Evolutionary conservation across 371 early-diverging fungal species (phyloP), one percentile per base, ranked within the genome.

Genomic region (Dichotomocladium elegans): DNA sequence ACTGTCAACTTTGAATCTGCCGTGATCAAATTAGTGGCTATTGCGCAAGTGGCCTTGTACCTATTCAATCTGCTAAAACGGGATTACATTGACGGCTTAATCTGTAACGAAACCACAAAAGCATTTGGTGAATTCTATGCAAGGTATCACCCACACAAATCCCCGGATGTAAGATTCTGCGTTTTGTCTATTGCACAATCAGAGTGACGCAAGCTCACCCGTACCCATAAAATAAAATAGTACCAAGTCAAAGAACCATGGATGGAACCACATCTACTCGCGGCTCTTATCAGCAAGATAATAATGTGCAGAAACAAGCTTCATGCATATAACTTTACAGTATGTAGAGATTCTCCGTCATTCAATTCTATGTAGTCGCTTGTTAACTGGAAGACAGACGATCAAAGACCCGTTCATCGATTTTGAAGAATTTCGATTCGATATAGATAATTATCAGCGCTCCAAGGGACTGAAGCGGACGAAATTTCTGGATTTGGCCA

Each of bases 381-480:
- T n/a, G n/a, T n/a, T n/a, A n/a, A n/a, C n/a, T n/a, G n/a, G 26
- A 31, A 21, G 35, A 15, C 47, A 57, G 63, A 58, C 83, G 35
- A 70, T 83, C 21, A 86, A 86, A 57, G 84, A 86, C 47, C 86
- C 86, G 8, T 82, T 86, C 57, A 57, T 65, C 1, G 86, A 86
- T n/a, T 74, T 72, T 5, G 77, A 70, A 17, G 46, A 63, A 2
- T 81, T 86, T 56, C 49, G 75, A 11, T 64, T 40, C 15, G 79
- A 79, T 15, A 76, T 86, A 41, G 75, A 64, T 30, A 68, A 76
- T 31, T 83, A 77, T 57, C 84, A 86, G 58, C 55, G 65, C 5
- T 56, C 59, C 11, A 76, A 76, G 44, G 57, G 57, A 19, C 60
- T 76, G 3, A 55, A 47, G 44, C 37, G 51, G 0, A 67, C 61